Evolutionary conservation across 1,139 yeast species (phyloP).

Genomic region (Debaryomycetaceae sp.): DNA sequence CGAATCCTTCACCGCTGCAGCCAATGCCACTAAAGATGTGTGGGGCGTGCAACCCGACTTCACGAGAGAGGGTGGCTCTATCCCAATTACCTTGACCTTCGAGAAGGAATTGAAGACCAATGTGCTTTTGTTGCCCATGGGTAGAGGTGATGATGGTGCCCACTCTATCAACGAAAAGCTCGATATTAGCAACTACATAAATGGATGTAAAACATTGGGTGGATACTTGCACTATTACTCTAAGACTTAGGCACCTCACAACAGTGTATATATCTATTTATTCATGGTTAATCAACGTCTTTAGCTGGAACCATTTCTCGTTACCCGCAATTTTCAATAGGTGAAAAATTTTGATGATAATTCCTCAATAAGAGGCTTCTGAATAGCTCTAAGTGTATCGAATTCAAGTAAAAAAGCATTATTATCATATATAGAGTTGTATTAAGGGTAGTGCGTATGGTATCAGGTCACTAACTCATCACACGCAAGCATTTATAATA

Average conservation of each 20-base stretch:
- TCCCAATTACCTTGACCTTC: constrained; percentile 91
- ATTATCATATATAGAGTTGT: not conserved
- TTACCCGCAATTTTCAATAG: not conserved
- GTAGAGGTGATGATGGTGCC: constrained; percentile 99
- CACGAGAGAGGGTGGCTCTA: constrained; percentile 98
- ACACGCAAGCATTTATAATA: not conserved
- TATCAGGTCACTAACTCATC: not conserved
- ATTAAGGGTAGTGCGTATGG: not conserved
- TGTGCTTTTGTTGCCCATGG: constrained; percentile 91
- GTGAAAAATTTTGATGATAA: not conserved
- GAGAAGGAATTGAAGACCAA: constrained; percentile 82
- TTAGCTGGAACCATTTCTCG: not conserved
- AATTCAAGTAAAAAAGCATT: not conserved
- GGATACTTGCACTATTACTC: constrained; percentile 91
- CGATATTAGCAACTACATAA: constrained; percentile 81
- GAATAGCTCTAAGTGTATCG: not conserved
- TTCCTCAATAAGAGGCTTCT: not conserved
- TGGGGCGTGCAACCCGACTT: constrained; percentile 95
- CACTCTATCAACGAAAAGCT: constrained; percentile 96
- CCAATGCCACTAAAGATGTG: constrained; percentile 88
- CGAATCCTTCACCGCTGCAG: constrained; percentile 90
- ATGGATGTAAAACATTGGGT: constrained; percentile 91
- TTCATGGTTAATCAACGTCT: not conserved
- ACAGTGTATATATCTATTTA: not conserved
- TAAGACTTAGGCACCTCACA: constrained; percentile 16